Conservation (phyloP, 1,139 yeast genomes). For the Debaryomycetaceae sp. region DNA sequence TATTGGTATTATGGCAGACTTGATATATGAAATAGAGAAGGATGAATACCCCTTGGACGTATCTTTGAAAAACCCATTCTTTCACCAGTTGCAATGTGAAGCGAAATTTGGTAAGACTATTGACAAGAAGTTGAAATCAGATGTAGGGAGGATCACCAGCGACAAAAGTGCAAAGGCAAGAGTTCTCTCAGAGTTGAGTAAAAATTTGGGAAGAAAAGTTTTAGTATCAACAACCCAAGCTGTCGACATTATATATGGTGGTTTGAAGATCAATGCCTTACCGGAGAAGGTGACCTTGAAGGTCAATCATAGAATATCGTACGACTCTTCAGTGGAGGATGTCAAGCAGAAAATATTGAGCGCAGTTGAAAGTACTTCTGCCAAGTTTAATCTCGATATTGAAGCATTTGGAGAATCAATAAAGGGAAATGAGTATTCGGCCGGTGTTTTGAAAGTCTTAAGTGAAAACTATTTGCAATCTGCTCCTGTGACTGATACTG, state of each 20-base stretch:
- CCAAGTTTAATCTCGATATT: slow-evolving; percentile 33
- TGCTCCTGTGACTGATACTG: slow-evolving; percentile 50
- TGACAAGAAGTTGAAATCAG: slow-evolving; percentile 13
- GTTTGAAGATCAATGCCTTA: slow-evolving; percentile 34
- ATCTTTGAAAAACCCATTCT: slow-evolving; percentile 31
- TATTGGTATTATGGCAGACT: slow-evolving; percentile 42
- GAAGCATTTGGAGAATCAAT: slow-evolving; percentile 28
- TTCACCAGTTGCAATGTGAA: slow-evolving; percentile 32
- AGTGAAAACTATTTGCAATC: slow-evolving; percentile 40
- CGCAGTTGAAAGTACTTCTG: slow-evolving; percentile 22
- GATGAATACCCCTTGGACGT: slow-evolving; percentile 34
- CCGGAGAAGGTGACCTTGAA: slow-evolving; percentile 28
- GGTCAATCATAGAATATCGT: slow-evolving; percentile 31
- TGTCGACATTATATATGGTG: slow-evolving; percentile 30
- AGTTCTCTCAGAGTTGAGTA: slow-evolving; percentile 3
- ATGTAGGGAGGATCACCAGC: slow-evolving; percentile 24
- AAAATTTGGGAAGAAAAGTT: slow-evolving; percentile 9
- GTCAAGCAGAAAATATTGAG: slow-evolving; percentile 19
- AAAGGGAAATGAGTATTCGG: slow-evolving; percentile 17
- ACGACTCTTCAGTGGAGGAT: slow-evolving; percentile 23
- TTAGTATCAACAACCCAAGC: slow-evolving; percentile 34
- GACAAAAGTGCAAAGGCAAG: slow-evolving; percentile 18
- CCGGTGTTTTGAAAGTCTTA: slow-evolving; percentile 42
- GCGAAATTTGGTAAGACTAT: slow-evolving; percentile 30
- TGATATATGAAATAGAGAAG: slow-evolving; percentile 33